phyloP scores from a whole-genome alignment of 805 yeast species.

The Saccharomycopsis fermentans region DNA sequence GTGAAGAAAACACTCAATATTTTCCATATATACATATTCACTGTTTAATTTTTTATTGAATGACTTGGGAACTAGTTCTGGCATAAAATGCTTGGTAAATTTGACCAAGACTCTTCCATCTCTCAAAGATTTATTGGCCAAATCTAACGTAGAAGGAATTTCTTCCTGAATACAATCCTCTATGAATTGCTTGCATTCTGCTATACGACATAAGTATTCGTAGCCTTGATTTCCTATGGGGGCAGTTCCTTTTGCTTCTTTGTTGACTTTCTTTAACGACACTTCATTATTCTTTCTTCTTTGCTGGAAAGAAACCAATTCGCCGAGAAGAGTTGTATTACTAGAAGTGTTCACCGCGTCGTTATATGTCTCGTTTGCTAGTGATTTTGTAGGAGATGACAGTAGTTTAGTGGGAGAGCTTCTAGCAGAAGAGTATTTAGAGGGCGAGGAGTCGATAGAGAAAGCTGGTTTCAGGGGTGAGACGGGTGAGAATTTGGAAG shows the following conservation, averaged over 20 bases:
- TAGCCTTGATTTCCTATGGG: conserved; percentile 36
- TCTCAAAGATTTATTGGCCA: conserved; percentile 53
- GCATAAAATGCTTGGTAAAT: conserved; percentile 61
- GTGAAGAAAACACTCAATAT: conserved; percentile 72
- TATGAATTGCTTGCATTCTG: conserved; percentile 73
- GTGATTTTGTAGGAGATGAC: conserved; percentile 1
- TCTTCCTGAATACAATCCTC: conserved; percentile 51
- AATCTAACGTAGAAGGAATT: conserved; percentile 45
- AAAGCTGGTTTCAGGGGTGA: too few species aligned
- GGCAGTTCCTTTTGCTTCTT: conserved; percentile 7
- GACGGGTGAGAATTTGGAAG: too few species aligned
- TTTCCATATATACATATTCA: conserved; percentile 86
- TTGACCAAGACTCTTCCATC: conserved; percentile 84
- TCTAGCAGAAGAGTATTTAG: not conserved
- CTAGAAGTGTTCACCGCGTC: not conserved
- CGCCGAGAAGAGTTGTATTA: conserved; percentile 2
- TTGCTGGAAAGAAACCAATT: conserved; percentile 6
- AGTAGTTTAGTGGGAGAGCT: not conserved
- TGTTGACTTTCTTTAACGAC: conserved; percentile 3
- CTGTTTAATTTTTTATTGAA: conserved; percentile 41
- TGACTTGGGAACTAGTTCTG: conserved; percentile 47
- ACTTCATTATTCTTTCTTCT: conserved; percentile 8
- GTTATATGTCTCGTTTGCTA: not conserved
- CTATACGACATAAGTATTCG: conserved; percentile 71
- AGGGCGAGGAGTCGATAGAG: not conserved